phyloP scores from a whole-genome alignment of 495 filamentous ascomycete genomes.

The Hyaloscypha bicolor region DNA sequence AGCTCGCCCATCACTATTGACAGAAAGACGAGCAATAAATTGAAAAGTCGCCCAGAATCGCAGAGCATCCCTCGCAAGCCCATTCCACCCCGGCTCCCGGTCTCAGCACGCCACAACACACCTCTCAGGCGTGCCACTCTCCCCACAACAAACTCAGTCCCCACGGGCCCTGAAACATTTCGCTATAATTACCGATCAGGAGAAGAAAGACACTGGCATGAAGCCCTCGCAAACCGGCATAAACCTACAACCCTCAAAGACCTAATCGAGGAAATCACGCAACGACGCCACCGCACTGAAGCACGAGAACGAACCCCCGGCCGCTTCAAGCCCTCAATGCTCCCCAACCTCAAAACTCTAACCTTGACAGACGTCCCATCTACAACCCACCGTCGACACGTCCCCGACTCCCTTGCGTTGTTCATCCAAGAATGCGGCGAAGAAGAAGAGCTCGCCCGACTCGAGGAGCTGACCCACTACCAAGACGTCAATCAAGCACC shows the following conservation, averaged over 20 bases:
- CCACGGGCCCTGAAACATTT: conserved; percentile 12
- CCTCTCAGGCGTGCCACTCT: not conserved
- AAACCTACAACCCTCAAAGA: conserved; percentile 12
- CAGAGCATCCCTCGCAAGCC: not conserved
- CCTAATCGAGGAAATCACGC: conserved; percentile 19
- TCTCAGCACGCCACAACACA: not conserved
- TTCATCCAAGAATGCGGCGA: conserved; percentile 64
- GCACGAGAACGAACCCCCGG: conserved; percentile 28
- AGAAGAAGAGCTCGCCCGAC: conserved; percentile 55
- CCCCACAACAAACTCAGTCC: not conserved
- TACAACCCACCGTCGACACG: conserved; percentile 44
- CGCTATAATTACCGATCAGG: conserved; percentile 15
- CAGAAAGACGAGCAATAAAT: not conserved
- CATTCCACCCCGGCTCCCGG: not conserved
- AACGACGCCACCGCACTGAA: conserved; percentile 41
- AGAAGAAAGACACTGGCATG: conserved; percentile 6
- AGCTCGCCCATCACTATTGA: not conserved
- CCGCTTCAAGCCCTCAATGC: conserved; percentile 57
- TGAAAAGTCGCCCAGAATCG: not conserved
- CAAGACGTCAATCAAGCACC: conserved; percentile 23
- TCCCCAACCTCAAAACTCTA: conserved; percentile 58
- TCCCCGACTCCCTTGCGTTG: conserved; percentile 50
- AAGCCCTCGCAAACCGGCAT: not conserved
- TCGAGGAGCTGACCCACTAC: conserved; percentile 50
- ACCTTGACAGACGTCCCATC: conserved; percentile 63